A percentile compares a stretch with the other conserved stretches of the same genome.
phyloP scores from a whole-genome alignment of 2,329 filamentous ascomycete genomes.

The Exophiala oligosperma region DNA sequence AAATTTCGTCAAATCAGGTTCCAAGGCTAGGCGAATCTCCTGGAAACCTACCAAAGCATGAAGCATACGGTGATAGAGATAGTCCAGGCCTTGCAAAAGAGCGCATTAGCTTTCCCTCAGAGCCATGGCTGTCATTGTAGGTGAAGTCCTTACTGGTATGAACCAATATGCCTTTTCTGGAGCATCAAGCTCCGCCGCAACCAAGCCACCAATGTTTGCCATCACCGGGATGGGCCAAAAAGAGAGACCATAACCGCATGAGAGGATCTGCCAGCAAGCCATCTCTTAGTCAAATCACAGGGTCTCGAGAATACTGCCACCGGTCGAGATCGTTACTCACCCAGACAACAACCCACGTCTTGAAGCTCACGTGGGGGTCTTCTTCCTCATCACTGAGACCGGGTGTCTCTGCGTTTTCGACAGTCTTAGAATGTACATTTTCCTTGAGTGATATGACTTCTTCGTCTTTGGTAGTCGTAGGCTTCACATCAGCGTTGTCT shows the following conservation, averaged over 20 bases:
- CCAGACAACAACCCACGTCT: conserved; percentile 32
- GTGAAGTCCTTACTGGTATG: conserved; percentile 6
- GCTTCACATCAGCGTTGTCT: background rate
- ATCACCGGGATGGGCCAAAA: conserved; percentile 21
- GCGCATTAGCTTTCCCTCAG: background rate
- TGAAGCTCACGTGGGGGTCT: conserved; percentile 29
- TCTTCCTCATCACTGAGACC: background rate
- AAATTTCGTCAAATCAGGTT: background rate
- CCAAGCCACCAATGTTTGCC: conserved; percentile 7
- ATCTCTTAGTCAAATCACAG: no score
- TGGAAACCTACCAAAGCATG: conserved; percentile 8
- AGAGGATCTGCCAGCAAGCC: conserved; percentile 9
- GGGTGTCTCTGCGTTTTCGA: background rate
- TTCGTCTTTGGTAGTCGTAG: background rate
- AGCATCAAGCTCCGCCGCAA: conserved; percentile 11
- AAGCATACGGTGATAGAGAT: conserved; percentile 15
- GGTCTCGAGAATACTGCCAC: no score
- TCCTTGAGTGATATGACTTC: background rate
- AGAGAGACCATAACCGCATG: conserved; percentile 18
- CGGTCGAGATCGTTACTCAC: conserved; percentile 13
- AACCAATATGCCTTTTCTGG: conserved; percentile 10
- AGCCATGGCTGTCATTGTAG: background rate
- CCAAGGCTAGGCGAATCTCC: background rate
- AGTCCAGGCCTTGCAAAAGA: conserved; percentile 5
- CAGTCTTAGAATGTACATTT: background rate